Conservation (phyloP, 169 alveolate species). For the Babesia bovis region DNA sequence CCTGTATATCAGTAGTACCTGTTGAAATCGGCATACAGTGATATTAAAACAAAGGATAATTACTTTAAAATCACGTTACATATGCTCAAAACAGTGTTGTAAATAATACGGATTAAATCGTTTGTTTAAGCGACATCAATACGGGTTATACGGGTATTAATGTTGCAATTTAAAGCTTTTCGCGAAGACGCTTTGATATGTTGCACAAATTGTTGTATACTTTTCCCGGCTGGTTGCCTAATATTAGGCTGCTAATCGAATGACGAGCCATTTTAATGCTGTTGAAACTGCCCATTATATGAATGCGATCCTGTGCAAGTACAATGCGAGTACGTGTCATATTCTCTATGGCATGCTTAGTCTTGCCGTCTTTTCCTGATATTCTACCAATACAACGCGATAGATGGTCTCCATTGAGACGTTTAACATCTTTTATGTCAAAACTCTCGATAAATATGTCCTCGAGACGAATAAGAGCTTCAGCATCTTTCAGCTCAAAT, state of each 20-base stretch:
- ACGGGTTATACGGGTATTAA: too few relatives aligned
- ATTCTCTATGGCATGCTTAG: constrained; percentile 98
- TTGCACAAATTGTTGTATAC: constrained; percentile 92
- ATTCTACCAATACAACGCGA: constrained; percentile 98
- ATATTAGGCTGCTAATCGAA: constrained; percentile 95
- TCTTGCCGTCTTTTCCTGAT: constrained; percentile 98
- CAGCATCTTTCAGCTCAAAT: constrained; percentile 97
- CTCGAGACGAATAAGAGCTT: constrained; percentile 96
- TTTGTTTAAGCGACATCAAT: too few relatives aligned
- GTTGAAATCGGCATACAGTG: too few relatives aligned
- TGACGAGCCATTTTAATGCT: constrained; percentile 96
- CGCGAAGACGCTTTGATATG: constrained; percentile 89
- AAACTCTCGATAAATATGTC: constrained; percentile 97
- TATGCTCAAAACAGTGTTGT: too few relatives aligned
- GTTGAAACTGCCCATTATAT: constrained; percentile 86
- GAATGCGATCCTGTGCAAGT: constrained; percentile 80
- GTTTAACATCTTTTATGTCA: constrained; percentile 97
- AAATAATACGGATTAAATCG: too few relatives aligned
- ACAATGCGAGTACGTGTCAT: constrained; percentile 98
- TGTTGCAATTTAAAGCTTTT: constrained; percentile 72
- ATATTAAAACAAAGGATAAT: too few relatives aligned
- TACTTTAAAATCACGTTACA: too few relatives aligned
- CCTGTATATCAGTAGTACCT: too few relatives aligned
- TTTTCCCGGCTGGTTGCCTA: constrained; percentile 97
- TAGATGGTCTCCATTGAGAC: constrained; percentile 96